Percentiles rank a stretch among this genome's conserved stretches.
Evolutionary conservation across 139 green algal genomes (phyloP).

Genomic region (Coelastrella sp.): DNA sequence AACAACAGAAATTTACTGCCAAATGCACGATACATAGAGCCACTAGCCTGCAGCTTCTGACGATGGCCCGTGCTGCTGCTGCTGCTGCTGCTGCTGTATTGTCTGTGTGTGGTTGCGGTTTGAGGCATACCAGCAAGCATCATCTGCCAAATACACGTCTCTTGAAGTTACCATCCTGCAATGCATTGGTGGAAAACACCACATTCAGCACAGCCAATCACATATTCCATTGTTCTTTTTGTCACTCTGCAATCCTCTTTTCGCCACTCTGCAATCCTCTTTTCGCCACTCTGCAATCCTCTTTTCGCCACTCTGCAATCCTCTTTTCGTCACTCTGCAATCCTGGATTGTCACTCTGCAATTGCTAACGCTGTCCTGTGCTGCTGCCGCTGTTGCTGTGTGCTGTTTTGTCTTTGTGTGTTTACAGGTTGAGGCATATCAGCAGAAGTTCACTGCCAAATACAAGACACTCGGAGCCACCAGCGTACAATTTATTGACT

Average conservation of each 20-base stretch:
- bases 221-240: too few species aligned
- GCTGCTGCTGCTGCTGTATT: not conserved
- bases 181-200: not conserved
- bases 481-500: slow-evolving; percentile 4
- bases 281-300: too few species aligned
- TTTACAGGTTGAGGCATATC: slow-evolving; percentile 1
- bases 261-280: too few species aligned
- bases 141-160: not conserved
- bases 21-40: slow-evolving; percentile 19
- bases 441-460: slow-evolving; percentile 8
- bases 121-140: not conserved
- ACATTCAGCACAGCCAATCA: too few species aligned
- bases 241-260: too few species aligned
- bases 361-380: not conserved
- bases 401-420: too few species aligned
- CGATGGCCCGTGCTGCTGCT: not conserved
- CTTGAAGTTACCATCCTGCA: slow-evolving; percentile 14
- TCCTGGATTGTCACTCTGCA: not conserved
- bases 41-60: not conserved
- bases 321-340: too few species aligned
- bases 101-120: not conserved
- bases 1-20: not conserved
- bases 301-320: too few species aligned
- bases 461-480: slow-evolving; percentile 26
- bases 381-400: slow-evolving; percentile 21